Percentiles rank a stretch among this genome's conserved stretches.
Evolutionary conservation across 176 grass and related monocot species (phyloP).

Genomic region (Phragmites australis): DNA sequence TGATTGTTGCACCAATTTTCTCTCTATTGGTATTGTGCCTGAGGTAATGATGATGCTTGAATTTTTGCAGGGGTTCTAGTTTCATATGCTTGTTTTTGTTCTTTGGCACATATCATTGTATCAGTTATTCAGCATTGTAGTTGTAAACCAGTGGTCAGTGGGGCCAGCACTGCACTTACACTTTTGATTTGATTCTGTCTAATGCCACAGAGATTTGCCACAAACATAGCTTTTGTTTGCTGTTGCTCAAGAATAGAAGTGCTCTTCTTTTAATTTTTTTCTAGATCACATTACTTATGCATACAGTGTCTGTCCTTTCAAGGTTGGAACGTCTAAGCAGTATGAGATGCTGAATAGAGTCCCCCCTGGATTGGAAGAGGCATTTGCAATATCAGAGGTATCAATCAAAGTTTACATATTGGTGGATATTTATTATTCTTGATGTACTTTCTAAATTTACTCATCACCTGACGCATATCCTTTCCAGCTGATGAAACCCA

Average conservation of each 20-base stretch:
- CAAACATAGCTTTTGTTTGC: not conserved
- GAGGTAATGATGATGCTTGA: not conserved
- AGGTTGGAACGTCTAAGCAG: constrained; percentile 7
- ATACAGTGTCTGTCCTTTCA: not conserved
- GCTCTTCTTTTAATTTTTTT: constrained; percentile 12
- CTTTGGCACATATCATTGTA: not conserved
- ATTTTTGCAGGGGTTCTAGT: not conserved
- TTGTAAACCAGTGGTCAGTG: not conserved
- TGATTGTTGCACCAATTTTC: not conserved
- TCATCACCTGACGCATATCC: constrained; percentile 23
- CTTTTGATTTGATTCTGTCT: not conserved
- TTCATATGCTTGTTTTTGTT: constrained; percentile 26
- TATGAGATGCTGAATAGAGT: not conserved
- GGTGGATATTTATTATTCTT: not conserved
- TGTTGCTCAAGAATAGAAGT: constrained; percentile 10
- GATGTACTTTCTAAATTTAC: constrained; percentile 18
- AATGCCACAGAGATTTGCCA: not conserved
- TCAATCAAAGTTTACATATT: constrained; percentile 1
- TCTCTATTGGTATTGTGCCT: not conserved
- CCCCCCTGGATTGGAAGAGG: constrained; percentile 16
- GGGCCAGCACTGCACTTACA: not conserved
- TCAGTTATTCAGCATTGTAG: not conserved
- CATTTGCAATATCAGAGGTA: constrained; percentile 13
- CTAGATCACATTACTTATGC: constrained; percentile 1
- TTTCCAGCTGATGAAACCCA: constrained; percentile 37